Percentiles rank a stretch among this genome's conserved stretches.
These are phyloP conservation scores for Ophiostoma quercus DNA, from an alignment of 2,329 filamentous ascomycete genomes.

Conservation along the genomic window DNA sequence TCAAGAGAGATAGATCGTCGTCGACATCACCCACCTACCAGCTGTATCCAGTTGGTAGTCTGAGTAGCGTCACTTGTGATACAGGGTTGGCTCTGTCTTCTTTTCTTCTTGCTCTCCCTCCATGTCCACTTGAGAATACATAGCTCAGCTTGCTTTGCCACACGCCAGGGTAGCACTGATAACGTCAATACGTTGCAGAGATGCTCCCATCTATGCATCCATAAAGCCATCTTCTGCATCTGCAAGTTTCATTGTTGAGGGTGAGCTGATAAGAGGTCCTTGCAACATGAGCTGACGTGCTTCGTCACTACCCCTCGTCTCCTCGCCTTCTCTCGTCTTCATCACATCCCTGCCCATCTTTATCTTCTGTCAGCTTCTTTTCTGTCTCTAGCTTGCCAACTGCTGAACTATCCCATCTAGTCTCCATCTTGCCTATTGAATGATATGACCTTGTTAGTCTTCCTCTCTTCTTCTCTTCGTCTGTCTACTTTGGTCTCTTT, in stretches of 20 bases:
- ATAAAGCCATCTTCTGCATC: background rate
- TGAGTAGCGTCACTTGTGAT: background rate
- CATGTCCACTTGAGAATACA: background rate
- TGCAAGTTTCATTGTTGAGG: background rate
- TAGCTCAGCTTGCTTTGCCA: background rate
- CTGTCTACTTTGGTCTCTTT: background rate
- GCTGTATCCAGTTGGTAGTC: background rate
- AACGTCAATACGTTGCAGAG: background rate
- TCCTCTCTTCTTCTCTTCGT: background rate
- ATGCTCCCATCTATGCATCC: background rate
- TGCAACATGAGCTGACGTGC: background rate
- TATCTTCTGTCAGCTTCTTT: background rate
- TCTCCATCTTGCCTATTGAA: background rate
- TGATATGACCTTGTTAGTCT: background rate
- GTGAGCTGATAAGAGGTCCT: background rate
- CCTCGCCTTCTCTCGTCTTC: background rate
- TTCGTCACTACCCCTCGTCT: background rate
- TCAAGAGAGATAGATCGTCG: background rate
- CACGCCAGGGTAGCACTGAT: slow-evolving; percentile 3
- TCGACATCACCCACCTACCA: background rate
- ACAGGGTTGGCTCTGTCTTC: background rate
- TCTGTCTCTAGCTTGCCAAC: background rate
- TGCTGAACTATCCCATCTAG: background rate
- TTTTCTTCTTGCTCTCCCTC: background rate
- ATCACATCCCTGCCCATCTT: background rate